Evolutionary conservation across 2,329 filamentous ascomycete genomes (phyloP).

Genomic region (Capronia epimyces): DNA sequence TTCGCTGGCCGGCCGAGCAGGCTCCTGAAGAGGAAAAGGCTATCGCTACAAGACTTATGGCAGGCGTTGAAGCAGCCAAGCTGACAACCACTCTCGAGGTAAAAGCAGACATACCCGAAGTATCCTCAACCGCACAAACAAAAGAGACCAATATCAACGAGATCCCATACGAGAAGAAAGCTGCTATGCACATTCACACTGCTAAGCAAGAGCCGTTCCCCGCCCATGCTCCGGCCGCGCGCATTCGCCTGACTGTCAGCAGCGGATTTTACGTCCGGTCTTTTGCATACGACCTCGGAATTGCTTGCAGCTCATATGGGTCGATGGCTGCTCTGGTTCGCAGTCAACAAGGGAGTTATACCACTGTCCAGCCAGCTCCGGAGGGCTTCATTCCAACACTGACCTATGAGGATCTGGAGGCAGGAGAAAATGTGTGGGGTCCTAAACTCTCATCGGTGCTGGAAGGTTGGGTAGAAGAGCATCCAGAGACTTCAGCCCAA

Average conservation of each 20-base stretch:
- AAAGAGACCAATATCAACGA: conserved; percentile 16
- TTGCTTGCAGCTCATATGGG: conserved; percentile 71
- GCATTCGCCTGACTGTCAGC: conserved; percentile 83
- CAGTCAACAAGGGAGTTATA: conserved; percentile 73
- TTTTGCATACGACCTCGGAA: conserved; percentile 84
- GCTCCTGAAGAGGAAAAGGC: conserved; percentile 68
- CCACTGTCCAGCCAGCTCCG: conserved; percentile 18
- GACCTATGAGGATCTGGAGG: conserved; percentile 68
- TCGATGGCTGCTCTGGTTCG: conserved; percentile 82
- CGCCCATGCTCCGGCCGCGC: conserved; percentile 60
- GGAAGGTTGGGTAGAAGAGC: conserved; percentile 46
- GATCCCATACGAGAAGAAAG: conserved; percentile 23
- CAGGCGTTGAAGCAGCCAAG: conserved; percentile 32
- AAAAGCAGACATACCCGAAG: background rate
- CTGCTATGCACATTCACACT: conserved; percentile 28
- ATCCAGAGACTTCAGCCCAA: conserved; percentile 22
- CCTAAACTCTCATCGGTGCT: conserved; percentile 63
- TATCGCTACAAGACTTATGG: conserved; percentile 63
- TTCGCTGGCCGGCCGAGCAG: conserved; percentile 73
- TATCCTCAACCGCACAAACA: conserved; percentile 21
- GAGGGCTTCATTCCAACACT: conserved; percentile 56
- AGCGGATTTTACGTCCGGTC: conserved; percentile 96
- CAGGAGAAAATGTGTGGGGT: conserved; percentile 76
- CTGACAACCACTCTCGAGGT: conserved; percentile 4
- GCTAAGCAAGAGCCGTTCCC: conserved; percentile 17